These are phyloP conservation scores for Backusella australiensis DNA, from an alignment of 192 early-diverging fungal species.

Conservation along the genomic window DNA sequence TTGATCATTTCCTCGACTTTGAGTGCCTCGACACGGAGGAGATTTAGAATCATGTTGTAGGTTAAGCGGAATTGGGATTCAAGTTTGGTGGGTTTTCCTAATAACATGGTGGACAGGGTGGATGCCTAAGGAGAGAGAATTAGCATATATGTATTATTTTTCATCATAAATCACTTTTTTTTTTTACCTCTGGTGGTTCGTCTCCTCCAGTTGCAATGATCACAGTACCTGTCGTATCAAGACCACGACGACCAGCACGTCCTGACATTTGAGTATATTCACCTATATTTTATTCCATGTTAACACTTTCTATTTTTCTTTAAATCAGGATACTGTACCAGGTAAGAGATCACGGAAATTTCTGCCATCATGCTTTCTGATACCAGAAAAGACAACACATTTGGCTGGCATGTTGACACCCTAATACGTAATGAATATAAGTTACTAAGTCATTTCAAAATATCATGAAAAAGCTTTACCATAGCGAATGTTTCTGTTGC, in stretches of 20 bases:
- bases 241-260: slow-evolving; percentile 91
- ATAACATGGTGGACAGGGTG: slow-evolving; percentile 74
- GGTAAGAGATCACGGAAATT: slow-evolving; percentile 86
- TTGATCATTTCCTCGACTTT: slow-evolving; percentile 99
- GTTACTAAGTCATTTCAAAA: too few species aligned
- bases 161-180: not conserved
- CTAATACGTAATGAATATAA: slow-evolving; percentile 19
- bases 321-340: slow-evolving; percentile 39
- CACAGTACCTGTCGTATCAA: slow-evolving; percentile 90
- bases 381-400: slow-evolving; percentile 90
- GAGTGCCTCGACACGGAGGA: slow-evolving; percentile 91
- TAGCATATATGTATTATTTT: not conserved
- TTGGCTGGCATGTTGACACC: slow-evolving; percentile 97
- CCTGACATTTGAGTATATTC: slow-evolving; percentile 99
- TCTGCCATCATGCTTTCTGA: slow-evolving; percentile 91
- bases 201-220: slow-evolving; percentile 75
- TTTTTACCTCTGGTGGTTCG: slow-evolving; percentile 43
- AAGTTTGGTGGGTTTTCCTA: slow-evolving; percentile 87
- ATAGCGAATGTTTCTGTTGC: slow-evolving; percentile 99
- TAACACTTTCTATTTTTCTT: too few species aligned
- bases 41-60: slow-evolving; percentile 97
- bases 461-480: slow-evolving; percentile 37
- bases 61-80: slow-evolving; percentile 95
- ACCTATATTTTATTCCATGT: slow-evolving; percentile 39
- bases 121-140: slow-evolving; percentile 23